A percentile compares a stretch with the other conserved stretches of the same genome.
Conservation (phyloP, 352 stramenopile genomes). For the Elongisporangium senticosum region DNA sequence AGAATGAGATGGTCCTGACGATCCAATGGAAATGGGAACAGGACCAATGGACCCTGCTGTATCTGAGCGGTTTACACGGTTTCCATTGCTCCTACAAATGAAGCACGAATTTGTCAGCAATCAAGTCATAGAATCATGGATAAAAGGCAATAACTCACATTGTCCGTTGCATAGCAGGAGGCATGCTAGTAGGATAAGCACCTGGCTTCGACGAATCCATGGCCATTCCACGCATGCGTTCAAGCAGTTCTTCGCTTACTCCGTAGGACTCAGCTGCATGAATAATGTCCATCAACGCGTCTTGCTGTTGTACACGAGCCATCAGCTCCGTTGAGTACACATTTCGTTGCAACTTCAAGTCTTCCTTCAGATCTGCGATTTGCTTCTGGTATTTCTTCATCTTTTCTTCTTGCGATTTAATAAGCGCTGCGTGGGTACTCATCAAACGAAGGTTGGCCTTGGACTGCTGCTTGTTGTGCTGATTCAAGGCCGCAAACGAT, state of each 20-base stretch:
- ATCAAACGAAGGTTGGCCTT: constrained; percentile 89
- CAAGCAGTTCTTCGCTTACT: constrained; percentile 38
- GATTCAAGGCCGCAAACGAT: constrained; percentile 89
- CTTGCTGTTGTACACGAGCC: constrained; percentile 57
- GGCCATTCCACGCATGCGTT: constrained; percentile 44
- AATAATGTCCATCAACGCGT: constrained; percentile 39
- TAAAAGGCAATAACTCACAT: background rate
- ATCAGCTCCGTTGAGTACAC: constrained; percentile 77
- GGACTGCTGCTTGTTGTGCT: constrained; percentile 93
- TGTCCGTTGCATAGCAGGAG: constrained; percentile 9
- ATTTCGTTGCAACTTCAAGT: constrained; percentile 72
- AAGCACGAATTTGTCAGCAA: no score
- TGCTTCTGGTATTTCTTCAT: constrained; percentile 89
- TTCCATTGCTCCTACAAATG: constrained; percentile 10
- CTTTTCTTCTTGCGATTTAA: constrained; percentile 87
- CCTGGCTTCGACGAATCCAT: constrained; percentile 30
- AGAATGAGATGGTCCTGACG: constrained; percentile 14
- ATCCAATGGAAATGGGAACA: constrained; percentile 54
- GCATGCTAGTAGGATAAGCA: constrained; percentile 9
- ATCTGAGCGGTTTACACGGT: constrained; percentile 47
- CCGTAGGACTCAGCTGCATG: constrained; percentile 48
- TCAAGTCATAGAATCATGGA: background rate
- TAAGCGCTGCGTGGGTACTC: constrained; percentile 78
- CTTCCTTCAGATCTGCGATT: constrained; percentile 73
- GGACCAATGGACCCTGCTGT: constrained; percentile 53